A percentile compares a stretch with the other conserved stretches of the same genome.
Conservation (phyloP, 306 rosid genomes). For the Vigna nakashimae region DNA sequence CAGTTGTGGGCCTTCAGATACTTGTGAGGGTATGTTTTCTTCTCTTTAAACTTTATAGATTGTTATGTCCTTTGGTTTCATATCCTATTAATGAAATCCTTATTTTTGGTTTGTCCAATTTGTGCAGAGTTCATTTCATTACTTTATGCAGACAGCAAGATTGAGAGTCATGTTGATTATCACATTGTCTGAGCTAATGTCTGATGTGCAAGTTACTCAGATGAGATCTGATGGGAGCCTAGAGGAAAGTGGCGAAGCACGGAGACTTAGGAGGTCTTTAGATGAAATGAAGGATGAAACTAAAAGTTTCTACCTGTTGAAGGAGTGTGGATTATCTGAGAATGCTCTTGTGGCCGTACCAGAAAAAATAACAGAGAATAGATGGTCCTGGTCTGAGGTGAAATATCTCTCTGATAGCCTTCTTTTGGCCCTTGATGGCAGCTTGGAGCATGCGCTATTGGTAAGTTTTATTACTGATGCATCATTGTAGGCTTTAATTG, state of each 20-base stretch:
- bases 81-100: constrained; percentile 27
- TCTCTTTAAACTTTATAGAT: constrained; percentile 21
- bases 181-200: constrained; percentile 95
- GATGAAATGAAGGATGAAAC: constrained; percentile 86
- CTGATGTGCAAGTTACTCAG: constrained; percentile 99
- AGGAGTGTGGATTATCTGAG: constrained; percentile 83
- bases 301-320: constrained; percentile 66
- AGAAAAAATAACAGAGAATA: constrained; percentile 71
- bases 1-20: constrained; percentile 91
- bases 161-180: constrained; percentile 96
- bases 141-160: constrained; percentile 92
- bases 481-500: constrained; percentile 5
- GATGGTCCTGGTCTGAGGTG: constrained; percentile 95
- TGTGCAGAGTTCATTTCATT: constrained; percentile 92
- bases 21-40: constrained; percentile 85
- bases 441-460: constrained; percentile 94
- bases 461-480: constrained; percentile 58
- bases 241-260: constrained; percentile 99
- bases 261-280: constrained; percentile 81
- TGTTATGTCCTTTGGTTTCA: constrained; percentile 26
- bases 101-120: constrained; percentile 37
- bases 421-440: constrained; percentile 95
- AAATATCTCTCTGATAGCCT: constrained; percentile 87
- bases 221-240: constrained; percentile 93
- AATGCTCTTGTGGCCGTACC: constrained; percentile 70